A percentile compares a stretch with the other conserved stretches of the same genome.
phyloP scores from a whole-genome alignment of 345 rosid species.

The Populus pruinosa region DNA sequence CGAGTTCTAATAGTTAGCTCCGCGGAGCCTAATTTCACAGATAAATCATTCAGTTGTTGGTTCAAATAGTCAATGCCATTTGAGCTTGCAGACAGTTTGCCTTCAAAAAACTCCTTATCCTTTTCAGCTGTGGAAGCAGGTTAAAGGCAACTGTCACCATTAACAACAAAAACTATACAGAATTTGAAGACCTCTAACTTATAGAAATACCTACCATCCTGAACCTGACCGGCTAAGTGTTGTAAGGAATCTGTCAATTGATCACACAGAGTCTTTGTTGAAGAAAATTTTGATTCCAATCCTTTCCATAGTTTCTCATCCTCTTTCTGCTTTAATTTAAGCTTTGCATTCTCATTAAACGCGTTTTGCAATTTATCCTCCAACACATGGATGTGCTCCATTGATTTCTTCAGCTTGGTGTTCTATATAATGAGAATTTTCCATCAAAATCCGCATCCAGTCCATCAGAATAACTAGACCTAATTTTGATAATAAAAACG shows the following conservation, averaged over 20 bases:
- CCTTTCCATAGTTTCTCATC: conserved; percentile 96
- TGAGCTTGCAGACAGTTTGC: conserved; percentile 39
- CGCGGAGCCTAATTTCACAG: conserved; percentile 43
- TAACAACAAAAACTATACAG: not conserved
- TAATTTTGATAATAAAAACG: conserved; percentile 3
- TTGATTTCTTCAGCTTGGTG: conserved; percentile 70
- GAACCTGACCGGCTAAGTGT: conserved; percentile 70
- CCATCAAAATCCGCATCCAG: conserved; percentile 10
- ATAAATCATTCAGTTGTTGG: conserved; percentile 40
- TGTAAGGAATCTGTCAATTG: conserved; percentile 85
- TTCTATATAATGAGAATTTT: conserved; percentile 43
- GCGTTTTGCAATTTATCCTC: conserved; percentile 89
- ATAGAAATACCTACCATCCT: conserved; percentile 51
- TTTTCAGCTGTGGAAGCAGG: conserved; percentile 63
- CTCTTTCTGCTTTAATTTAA: conserved; percentile 81
- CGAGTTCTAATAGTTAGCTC: conserved; percentile 51
- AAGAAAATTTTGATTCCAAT: conserved; percentile 76
- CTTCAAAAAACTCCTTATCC: conserved; percentile 45
- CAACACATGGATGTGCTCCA: conserved; percentile 50
- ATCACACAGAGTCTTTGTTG: conserved; percentile 73
- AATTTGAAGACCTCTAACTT: conserved; percentile 2
- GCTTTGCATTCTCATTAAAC: conserved; percentile 84
- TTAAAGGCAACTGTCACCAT: conserved; percentile 12
- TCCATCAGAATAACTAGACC: not conserved
- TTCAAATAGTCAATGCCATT: conserved; percentile 43